Evolutionary conservation across 106 monocot genomes (phyloP).

Genomic region (Dendrobium huoshanense): DNA sequence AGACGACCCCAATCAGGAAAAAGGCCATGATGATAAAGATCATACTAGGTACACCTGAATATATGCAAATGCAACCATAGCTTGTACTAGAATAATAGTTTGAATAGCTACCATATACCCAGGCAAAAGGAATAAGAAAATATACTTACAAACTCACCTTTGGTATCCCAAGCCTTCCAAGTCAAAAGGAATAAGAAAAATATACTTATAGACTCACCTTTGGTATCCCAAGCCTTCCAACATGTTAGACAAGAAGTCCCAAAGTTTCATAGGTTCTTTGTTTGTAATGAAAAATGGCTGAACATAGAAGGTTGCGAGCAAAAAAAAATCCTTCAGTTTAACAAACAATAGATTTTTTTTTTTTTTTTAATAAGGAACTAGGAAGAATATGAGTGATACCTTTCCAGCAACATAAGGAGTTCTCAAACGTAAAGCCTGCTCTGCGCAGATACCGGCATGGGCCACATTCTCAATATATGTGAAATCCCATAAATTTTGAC

Average conservation of each 20-base stretch:
- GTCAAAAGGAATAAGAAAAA: neutral
- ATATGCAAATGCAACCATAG: neutral
- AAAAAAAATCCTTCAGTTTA: neutral
- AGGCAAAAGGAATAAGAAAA: neutral
- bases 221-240: slow-evolving; percentile 81
- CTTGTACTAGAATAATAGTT: neutral
- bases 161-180: slow-evolving; percentile 77
- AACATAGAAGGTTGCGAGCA: slow-evolving; percentile 9
- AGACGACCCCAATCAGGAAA: neutral
- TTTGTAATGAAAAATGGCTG: slow-evolving; percentile 93
- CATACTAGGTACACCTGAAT: neutral
- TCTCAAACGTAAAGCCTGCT: slow-evolving; percentile 46
- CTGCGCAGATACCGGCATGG: slow-evolving; percentile 75
- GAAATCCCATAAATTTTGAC: slow-evolving; percentile 58
- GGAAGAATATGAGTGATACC: slow-evolving; percentile 27
- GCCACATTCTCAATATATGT: slow-evolving; percentile 90
- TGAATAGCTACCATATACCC: neutral
- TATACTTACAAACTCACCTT: slow-evolving; percentile 28
- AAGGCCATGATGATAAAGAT: neutral
- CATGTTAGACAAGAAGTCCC: slow-evolving; percentile 66
- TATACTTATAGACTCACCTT: slow-evolving; percentile 32
- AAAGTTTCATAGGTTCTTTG: slow-evolving; percentile 44
- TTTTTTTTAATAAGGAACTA: neutral
- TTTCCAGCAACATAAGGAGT: slow-evolving; percentile 62
- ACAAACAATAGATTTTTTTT: neutral